These are phyloP conservation scores for Globisporangium solare DNA, from an alignment of 352 stramenopile species.

Conservation along the genomic window DNA sequence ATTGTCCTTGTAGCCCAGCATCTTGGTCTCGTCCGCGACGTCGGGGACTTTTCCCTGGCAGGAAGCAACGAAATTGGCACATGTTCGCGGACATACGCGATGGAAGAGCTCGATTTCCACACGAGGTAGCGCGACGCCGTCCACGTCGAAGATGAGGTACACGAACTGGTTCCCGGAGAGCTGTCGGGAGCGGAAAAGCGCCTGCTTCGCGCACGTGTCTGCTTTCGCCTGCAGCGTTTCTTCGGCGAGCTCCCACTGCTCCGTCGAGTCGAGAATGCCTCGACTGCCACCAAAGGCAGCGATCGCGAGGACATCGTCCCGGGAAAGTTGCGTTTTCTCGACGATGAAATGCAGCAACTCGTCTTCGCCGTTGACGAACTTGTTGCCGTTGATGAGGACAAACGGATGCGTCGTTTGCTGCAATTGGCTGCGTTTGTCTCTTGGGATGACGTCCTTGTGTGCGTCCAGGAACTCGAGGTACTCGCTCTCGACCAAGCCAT, in stretches of 20 bases:
- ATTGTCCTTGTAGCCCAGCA: slow-evolving; percentile 52
- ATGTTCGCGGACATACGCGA: slow-evolving; percentile 56
- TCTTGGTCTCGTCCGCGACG: slow-evolving; percentile 26
- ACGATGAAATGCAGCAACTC: slow-evolving; percentile 48
- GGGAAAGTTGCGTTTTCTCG: slow-evolving; percentile 45
- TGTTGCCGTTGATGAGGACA: slow-evolving; percentile 41
- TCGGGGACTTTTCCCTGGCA: slow-evolving; percentile 51
- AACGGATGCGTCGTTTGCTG: slow-evolving; percentile 36
- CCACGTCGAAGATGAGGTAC: slow-evolving; percentile 58
- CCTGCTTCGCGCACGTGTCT: slow-evolving; percentile 35
- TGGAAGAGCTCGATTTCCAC: slow-evolving; percentile 74
- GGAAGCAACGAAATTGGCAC: slow-evolving; percentile 71
- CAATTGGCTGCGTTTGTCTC: slow-evolving; percentile 18
- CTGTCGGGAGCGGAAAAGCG: slow-evolving; percentile 36
- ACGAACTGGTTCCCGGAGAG: slow-evolving; percentile 50
- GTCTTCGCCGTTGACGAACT: slow-evolving; percentile 54
- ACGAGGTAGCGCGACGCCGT: slow-evolving; percentile 47
- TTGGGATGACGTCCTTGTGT: slow-evolving; percentile 29
- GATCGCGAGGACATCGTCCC: slow-evolving; percentile 44
- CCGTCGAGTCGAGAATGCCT: slow-evolving; percentile 13
- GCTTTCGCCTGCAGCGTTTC: slow-evolving; percentile 43
- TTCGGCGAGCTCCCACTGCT: slow-evolving; percentile 38
- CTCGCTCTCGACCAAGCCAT: slow-evolving; percentile 47
- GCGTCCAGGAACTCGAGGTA: slow-evolving; percentile 40
- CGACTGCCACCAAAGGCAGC: slow-evolving; percentile 38